Conservation (phyloP, 139 green algal species). For the Eudorina sp. region DNA sequence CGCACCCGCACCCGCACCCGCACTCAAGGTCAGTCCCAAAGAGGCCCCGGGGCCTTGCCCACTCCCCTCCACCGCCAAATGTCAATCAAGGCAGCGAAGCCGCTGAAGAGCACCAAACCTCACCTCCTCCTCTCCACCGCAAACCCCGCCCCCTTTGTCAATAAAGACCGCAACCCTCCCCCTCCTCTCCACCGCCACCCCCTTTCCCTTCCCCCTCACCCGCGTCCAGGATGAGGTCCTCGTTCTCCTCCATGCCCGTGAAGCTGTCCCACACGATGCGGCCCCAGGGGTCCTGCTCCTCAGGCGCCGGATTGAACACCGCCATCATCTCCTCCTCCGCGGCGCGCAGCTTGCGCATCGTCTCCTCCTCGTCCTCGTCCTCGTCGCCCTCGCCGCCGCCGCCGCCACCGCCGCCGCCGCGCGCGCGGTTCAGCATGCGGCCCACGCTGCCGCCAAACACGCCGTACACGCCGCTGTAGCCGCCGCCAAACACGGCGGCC, state of each 20-base stretch:
- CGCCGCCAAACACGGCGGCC: neutral
- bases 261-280: conserved; percentile 50
- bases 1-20: too few species aligned
- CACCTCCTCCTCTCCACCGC: too few species aligned
- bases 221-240: conserved; percentile 46
- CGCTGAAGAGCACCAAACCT: too few species aligned
- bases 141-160: too few species aligned
- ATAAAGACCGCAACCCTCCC: too few species aligned
- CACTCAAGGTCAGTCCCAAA: too few species aligned
- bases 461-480: neutral
- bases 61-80: too few species aligned
- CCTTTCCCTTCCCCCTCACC: too few species aligned
- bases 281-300: conserved; percentile 50
- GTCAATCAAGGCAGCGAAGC: too few species aligned
- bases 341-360: neutral
- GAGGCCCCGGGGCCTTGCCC: too few species aligned
- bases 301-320: conserved; percentile 17
- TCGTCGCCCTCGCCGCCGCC: neutral
- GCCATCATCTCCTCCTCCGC: conserved; percentile 31
- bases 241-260: conserved; percentile 49
- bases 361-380: conserved; percentile 37
- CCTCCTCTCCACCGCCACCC: too few species aligned
- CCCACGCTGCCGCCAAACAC: neutral
- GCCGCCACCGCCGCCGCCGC: neutral
- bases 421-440: neutral